These are phyloP conservation scores for Epichloe baconii DNA, from an alignment of 2,329 filamentous ascomycete species.

Conservation along the genomic window DNA sequence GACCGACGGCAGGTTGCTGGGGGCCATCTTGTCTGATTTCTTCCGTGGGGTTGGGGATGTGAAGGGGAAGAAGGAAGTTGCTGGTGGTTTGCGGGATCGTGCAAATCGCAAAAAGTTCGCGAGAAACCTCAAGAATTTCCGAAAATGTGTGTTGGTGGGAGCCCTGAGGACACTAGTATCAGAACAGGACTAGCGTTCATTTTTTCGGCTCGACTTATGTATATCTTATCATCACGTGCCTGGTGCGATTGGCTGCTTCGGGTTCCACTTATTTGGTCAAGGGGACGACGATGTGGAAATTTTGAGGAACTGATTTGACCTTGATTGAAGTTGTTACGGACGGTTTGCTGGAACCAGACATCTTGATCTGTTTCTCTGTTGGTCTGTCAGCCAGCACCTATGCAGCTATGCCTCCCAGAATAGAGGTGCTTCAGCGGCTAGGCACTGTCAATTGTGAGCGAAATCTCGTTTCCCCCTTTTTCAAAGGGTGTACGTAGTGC, in stretches of 20 bases:
- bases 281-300: conserved; percentile 16
- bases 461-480: background rate
- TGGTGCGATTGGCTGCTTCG: conserved; percentile 8
- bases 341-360: background rate
- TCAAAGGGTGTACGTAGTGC: no score
- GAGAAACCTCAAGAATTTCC: conserved; percentile 21
- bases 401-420: conserved; percentile 51
- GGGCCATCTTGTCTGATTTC: conserved; percentile 69
- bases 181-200: conserved; percentile 11
- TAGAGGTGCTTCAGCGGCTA: conserved; percentile 47
- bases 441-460: conserved; percentile 46
- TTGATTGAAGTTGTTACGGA: background rate
- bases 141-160: conserved; percentile 27
- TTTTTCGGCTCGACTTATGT: background rate
- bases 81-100: conserved; percentile 11
- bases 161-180: conserved; percentile 20
- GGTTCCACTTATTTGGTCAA: background rate
- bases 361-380: background rate
- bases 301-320: conserved; percentile 14
- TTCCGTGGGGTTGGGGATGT: conserved; percentile 21
- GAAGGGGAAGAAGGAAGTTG: conserved; percentile 16
- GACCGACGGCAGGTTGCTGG: conserved; percentile 80
- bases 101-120: conserved; percentile 28
- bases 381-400: background rate
- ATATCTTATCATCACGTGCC: conserved; percentile 20